Evolutionary conservation across 805 yeast genomes (phyloP), one percentile per base, ranked within the genome.

Genomic region (Zygosaccharomyces siamensis): DNA sequence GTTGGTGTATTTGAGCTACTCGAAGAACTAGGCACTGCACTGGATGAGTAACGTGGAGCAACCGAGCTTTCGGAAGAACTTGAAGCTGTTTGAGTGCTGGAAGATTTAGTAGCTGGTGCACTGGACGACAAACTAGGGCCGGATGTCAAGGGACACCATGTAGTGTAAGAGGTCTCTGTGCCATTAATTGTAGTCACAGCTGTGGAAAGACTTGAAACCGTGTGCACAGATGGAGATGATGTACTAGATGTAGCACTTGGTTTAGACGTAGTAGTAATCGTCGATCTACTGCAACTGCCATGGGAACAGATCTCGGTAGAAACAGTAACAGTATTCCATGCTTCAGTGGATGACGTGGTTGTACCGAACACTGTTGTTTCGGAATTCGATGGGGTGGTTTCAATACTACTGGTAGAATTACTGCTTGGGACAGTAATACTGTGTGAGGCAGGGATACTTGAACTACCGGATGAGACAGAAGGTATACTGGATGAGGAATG

Each of bases 91-190:
- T n/a, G n/a, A n/a, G n/a, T n/a, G n/a, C n/a, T n/a, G n/a, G n/a
- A n/a, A n/a, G n/a, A n/a, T n/a, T n/a, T n/a, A n/a, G n/a, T n/a
- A 11, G 42, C 12, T 20, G 46, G 6, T 30, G 16, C 11, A 18
- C 3, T 2, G 11, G 28, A 26, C 5, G 28, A 10, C 11, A 3
- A 26, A 26, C 28, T 8, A 12, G 42, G 12, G 28, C 18, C 18
- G n/a, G 41, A 30, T 3, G 41, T 45, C 27, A 66, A 49, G 37
- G 75, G 75, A 55, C 72, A 68, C 65, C 68, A 69, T 10, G 74
- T 70, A 26, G 71, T 64, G 49, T 61, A 67, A 7, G 40, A 48
- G 7, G 70, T 62, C 16, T 54, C 52, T 16, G 58, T 26, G 5
- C 28, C 28, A 3, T 10, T 26, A 26, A 26, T 26, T 26, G 28